phyloP scores from a whole-genome alignment of 1,284 basidiomycete species.

The Heterobasidion parviporum region DNA sequence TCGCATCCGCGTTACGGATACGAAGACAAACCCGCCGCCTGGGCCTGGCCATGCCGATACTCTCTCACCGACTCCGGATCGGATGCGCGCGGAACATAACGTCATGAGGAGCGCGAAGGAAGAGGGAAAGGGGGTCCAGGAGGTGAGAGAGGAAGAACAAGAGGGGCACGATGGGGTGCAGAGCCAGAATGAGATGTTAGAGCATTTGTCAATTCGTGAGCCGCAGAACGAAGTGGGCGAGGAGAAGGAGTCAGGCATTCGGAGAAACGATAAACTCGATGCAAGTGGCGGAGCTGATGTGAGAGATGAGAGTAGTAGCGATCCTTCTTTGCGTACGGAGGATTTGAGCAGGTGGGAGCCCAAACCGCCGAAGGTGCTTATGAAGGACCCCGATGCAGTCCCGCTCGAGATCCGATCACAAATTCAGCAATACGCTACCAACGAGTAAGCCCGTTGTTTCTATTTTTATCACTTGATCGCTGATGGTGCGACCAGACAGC shows the following conservation, averaged over 20 bases:
- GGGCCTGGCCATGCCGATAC: conserved; percentile 44
- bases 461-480: neutral
- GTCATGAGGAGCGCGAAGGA: conserved; percentile 10
- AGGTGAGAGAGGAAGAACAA: conserved; percentile 13
- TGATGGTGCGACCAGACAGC: conserved; percentile 40
- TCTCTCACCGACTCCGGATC: conserved; percentile 26
- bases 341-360: conserved; percentile 38
- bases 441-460: conserved; percentile 36
- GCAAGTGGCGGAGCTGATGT: neutral
- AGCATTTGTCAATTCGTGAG: neutral
- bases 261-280: neutral
- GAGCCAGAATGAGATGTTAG: conserved; percentile 31
- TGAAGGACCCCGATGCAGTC: conserved; percentile 36
- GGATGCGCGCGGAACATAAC: conserved; percentile 17
- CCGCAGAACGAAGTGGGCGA: neutral
- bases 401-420: conserved; percentile 53
- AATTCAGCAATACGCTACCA: conserved; percentile 81
- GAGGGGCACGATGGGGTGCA: conserved; percentile 17
- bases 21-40: conserved; percentile 35
- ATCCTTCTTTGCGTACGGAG: neutral
- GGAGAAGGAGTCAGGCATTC: neutral
- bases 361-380: conserved; percentile 50
- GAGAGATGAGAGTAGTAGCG: neutral
- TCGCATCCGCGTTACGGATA: conserved; percentile 26
- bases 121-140: conserved; percentile 4